Conservation (phyloP, 208 protist species). For the Trypanosoma mega region DNA sequence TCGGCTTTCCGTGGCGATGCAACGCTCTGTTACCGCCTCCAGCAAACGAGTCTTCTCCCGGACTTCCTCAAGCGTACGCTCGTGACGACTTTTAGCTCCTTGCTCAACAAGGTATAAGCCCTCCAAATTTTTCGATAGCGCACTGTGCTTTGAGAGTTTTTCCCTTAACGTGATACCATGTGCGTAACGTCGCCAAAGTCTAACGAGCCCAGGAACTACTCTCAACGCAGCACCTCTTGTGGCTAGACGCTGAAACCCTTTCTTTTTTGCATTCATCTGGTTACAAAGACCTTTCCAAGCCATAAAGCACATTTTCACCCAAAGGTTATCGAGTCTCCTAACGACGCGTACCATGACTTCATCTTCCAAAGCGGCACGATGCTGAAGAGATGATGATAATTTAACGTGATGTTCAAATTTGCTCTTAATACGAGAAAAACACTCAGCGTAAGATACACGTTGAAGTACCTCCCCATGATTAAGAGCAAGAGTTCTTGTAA, state of each 20-base stretch:
- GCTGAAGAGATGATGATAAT: conserved; percentile 35
- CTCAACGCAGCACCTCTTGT: conserved; percentile 40
- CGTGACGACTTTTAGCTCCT: conserved; percentile 57
- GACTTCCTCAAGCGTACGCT: conserved; percentile 68
- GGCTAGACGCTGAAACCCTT: conserved; percentile 54
- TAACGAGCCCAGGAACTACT: conserved; percentile 50
- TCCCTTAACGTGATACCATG: conserved; percentile 61
- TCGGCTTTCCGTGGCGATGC: conserved; percentile 42
- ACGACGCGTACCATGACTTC: conserved; percentile 77
- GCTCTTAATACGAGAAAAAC: conserved; percentile 57
- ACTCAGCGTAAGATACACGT: conserved; percentile 55
- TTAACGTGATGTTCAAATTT: conserved; percentile 49
- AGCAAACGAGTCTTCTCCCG: conserved; percentile 65
- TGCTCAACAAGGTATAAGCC: conserved; percentile 60
- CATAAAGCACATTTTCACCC: conserved; percentile 84
- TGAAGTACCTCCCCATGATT: conserved; percentile 23
- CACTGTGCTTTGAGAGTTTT: conserved; percentile 49
- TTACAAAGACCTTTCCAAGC: conserved; percentile 72
- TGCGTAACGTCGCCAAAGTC: conserved; percentile 73
- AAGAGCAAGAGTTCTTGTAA: conserved; percentile 44
- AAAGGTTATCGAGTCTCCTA: conserved; percentile 63
- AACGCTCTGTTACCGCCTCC: conserved; percentile 36
- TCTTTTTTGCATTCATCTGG: conserved; percentile 51
- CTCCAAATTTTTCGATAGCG: conserved; percentile 65
- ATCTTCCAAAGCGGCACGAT: conserved; percentile 42